phyloP scores from a whole-genome alignment of 345 rosid species.

The Iberis pinnata region DNA sequence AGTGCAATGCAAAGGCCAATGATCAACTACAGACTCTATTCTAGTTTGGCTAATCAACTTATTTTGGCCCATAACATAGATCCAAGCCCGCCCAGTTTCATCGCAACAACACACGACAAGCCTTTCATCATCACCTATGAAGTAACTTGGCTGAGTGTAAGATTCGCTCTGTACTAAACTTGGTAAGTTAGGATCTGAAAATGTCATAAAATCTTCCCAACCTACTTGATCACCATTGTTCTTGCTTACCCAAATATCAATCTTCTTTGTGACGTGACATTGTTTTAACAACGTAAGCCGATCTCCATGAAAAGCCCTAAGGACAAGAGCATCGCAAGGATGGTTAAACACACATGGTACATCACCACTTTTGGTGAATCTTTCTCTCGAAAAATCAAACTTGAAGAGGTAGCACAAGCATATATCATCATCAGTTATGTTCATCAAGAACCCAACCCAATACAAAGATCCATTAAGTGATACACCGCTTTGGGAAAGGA shows the following conservation, averaged over 20 bases:
- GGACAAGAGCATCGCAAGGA: neutral
- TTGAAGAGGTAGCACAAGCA: neutral
- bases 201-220: neutral
- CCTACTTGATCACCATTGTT: neutral
- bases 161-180: neutral
- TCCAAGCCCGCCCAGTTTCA: neutral
- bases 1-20: constrained; percentile 4
- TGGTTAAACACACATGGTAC: neutral
- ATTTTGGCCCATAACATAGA: neutral
- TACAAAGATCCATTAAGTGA: constrained; percentile 6
- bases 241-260: neutral
- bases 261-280: neutral
- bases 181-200: neutral
- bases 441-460: too few relatives aligned
- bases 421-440: neutral
- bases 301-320: neutral
- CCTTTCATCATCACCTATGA: neutral
- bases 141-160: neutral
- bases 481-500: neutral
- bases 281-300: neutral
- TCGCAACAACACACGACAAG: constrained; percentile 10
- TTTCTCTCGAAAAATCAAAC: neutral
- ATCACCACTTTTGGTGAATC: neutral
- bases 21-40: neutral
- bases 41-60: neutral